Evolutionary conservation across 1,284 basidiomycete species (phyloP), one percentile per base, ranked within the genome.

Genomic region (Fistulinella cinereoalba): DNA sequence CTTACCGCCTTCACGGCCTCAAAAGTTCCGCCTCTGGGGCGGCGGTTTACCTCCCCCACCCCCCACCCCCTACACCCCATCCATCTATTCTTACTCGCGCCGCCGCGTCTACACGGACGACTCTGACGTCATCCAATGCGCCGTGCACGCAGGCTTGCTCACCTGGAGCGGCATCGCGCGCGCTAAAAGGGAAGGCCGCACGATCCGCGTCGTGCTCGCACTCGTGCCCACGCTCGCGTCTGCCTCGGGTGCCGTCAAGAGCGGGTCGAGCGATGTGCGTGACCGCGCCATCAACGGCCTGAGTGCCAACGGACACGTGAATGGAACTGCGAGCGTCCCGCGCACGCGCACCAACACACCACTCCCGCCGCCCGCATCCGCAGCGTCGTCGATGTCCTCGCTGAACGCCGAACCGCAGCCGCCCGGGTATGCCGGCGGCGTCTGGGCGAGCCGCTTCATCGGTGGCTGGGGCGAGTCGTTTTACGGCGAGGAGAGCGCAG

Each of bases 41-140:
- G 85, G 85, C 27, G 82, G 80, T 11, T 63, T 76, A 27, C 69
- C 75, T 32, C 67, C 69, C 9, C 67, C 69, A 13, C 64, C 70
- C 0, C 62, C 62, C 9, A 63, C 70, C 44, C 60, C 67, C n/a
- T 54, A 47, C 23, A 51, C 53, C 2, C 49, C 51, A 3, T 56
- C 53, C 21, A 61, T 50, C 19, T 61, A 64, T 44, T 66, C 52
- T 7, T 58, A 56, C 32, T 66, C 64, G 19, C 51, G 60, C 38
- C 61, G 78, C 42, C 60, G 75, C 50, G 64, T 85, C 42, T 88
- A 88, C 64, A 89, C 84, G 4, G 84, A 88, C 63, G 85, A 88
- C 61, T 85, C 81, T 21, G 80, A 85, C 52, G 58, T 90, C 46
- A 77, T 89, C 47, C 61, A 88, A 24, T 89, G 88, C 51, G 89